A percentile compares a stretch with the other conserved stretches of the same genome.
Conservation (phyloP, 129 eudicot species). For the Artemisia annua region DNA sequence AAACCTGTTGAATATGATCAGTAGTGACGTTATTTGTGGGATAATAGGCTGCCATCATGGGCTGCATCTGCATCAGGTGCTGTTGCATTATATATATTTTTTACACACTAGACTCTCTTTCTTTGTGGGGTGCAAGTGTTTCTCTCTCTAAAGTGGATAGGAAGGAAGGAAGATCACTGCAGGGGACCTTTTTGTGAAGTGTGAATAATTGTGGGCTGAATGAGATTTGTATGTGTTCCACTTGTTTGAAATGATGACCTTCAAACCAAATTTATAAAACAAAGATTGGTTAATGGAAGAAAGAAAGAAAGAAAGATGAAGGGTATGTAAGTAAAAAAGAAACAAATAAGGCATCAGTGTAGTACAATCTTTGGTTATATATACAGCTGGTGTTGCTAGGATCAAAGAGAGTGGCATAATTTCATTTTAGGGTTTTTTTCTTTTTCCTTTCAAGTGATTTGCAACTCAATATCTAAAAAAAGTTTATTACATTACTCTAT, state of each 20-base stretch:
- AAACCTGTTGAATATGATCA: conserved; percentile 99
- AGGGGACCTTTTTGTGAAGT: conserved; percentile 30
- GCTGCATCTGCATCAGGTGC: conserved; percentile 99
- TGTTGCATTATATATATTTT: conserved; percentile 60
- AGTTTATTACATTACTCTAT: too few species aligned
- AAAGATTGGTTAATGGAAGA: conserved; percentile 33
- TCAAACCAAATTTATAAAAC: conserved; percentile 16
- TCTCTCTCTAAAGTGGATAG: conserved; percentile 31
- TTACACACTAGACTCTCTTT: not conserved
- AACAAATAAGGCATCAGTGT: conserved; percentile 39
- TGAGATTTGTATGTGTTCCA: not conserved
- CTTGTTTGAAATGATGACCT: conserved; percentile 18
- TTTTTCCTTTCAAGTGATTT: not conserved
- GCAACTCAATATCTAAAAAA: not conserved
- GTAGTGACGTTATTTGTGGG: conserved; percentile 96
- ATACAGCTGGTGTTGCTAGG: conserved; percentile 44
- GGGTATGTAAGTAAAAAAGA: conserved; percentile 25
- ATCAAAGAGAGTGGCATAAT: conserved; percentile 34
- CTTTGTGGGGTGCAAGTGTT: conserved; percentile 21
- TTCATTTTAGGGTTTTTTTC: conserved; percentile 20
- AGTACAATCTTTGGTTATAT: conserved; percentile 42
- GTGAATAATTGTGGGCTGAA: conserved; percentile 11
- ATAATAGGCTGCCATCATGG: conserved; percentile 99
- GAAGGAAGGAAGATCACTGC: conserved; percentile 13
- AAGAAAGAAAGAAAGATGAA: conserved; percentile 3